Conservation (phyloP, 202 grass and related monocot species). For the Thinopyrum obtusiflorum region DNA sequence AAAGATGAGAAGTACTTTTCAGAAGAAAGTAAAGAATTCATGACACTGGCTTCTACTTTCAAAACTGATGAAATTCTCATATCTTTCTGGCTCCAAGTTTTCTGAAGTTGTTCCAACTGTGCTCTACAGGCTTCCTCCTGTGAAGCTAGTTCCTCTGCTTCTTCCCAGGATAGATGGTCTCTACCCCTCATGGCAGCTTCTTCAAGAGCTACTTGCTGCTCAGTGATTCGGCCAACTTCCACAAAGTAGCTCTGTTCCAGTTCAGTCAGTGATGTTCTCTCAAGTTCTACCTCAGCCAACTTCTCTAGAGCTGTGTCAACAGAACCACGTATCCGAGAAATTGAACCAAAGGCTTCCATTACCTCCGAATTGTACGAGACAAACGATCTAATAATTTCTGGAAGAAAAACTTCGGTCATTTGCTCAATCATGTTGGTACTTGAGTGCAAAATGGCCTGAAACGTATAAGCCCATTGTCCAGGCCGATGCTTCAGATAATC, state of each 20-base stretch:
- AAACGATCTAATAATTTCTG: slow-evolving; percentile 76
- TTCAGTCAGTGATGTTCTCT: slow-evolving; percentile 77
- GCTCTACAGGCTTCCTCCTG: slow-evolving; percentile 90
- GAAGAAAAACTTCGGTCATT: slow-evolving; percentile 77
- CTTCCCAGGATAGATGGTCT: slow-evolving; percentile 98
- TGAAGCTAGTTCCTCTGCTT: slow-evolving; percentile 95
- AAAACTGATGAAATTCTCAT: slow-evolving; percentile 65
- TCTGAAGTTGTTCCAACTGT: slow-evolving; percentile 84
- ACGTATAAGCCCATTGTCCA: slow-evolving; percentile 69
- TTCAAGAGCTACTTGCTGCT: slow-evolving; percentile 82
- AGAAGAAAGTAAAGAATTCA: slow-evolving; percentile 74
- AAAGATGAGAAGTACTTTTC: slow-evolving; percentile 71
- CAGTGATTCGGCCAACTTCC: slow-evolving; percentile 81
- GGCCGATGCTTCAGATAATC: slow-evolving; percentile 34
- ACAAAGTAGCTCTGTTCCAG: slow-evolving; percentile 85
- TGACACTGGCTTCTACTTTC: slow-evolving; percentile 67
- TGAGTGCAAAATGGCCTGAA: slow-evolving; percentile 61
- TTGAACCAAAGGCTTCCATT: slow-evolving; percentile 69
- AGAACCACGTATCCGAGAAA: slow-evolving; percentile 81
- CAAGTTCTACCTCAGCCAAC: slow-evolving; percentile 77
- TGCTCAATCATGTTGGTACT: slow-evolving; percentile 79
- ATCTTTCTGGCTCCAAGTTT: slow-evolving; percentile 91
- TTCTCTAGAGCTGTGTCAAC: slow-evolving; percentile 80
- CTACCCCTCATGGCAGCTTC: slow-evolving; percentile 76
- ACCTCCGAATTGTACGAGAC: slow-evolving; percentile 74